phyloP scores from a whole-genome alignment of 257 asterid genomes.

The Nicotiana obtusifolia region DNA sequence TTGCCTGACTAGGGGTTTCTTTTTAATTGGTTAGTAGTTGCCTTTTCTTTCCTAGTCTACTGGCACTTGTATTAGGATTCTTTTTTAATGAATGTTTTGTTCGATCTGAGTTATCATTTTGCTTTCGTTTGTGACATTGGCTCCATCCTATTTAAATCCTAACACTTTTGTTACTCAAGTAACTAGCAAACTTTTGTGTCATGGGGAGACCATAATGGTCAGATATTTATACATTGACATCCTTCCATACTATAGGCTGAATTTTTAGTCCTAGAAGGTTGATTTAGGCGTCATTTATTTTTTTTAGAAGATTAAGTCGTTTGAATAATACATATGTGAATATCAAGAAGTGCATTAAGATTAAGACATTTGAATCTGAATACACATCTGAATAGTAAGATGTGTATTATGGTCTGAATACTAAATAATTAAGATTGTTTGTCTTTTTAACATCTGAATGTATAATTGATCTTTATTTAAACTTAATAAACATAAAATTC shows the following conservation, averaged over 20 bases:
- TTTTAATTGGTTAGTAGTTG: background rate
- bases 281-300: background rate
- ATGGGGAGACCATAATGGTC: background rate
- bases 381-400: too few relatives aligned
- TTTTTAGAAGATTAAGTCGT: too few relatives aligned
- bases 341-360: too few relatives aligned
- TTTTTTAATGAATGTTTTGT: background rate
- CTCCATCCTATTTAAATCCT: background rate
- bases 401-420: too few relatives aligned
- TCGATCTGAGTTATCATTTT: background rate
- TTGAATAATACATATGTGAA: too few relatives aligned
- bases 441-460: too few relatives aligned
- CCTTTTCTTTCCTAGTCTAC: background rate
- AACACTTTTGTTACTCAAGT: background rate
- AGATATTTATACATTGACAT: background rate
- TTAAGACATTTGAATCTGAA: too few relatives aligned
- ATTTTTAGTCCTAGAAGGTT: background rate
- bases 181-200: background rate
- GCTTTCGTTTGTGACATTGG: background rate
- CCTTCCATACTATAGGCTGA: background rate
- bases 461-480: too few relatives aligned
- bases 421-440: too few relatives aligned
- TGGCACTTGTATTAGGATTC: background rate
- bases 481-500: too few relatives aligned
- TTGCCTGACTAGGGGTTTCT: background rate